Conservation (phyloP, 1,284 basidiomycete species). For the Veloporphyrellus conicus region DNA sequence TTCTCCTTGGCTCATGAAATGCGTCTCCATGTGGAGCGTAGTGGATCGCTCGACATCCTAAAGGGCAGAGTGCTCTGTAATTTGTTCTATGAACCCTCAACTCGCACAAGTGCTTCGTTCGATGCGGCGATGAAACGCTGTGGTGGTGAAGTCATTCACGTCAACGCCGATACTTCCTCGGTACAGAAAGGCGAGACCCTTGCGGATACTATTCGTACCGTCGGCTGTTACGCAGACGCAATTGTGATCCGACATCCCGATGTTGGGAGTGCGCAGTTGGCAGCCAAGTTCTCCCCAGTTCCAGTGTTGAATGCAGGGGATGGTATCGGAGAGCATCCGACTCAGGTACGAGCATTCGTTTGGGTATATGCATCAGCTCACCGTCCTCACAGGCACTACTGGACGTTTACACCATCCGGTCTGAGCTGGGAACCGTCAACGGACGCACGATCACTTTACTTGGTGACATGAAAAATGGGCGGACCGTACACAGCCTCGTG, state of each 20-base stretch:
- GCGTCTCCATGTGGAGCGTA: conserved; percentile 91
- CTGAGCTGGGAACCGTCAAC: conserved; percentile 96
- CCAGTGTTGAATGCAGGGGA: conserved; percentile 97
- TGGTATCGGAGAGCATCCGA: conserved; percentile 96
- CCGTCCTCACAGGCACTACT: conserved; percentile 64
- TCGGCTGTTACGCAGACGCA: conserved; percentile 95
- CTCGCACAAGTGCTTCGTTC: conserved; percentile 94
- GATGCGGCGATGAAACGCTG: conserved; percentile 99
- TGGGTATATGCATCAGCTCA: neutral
- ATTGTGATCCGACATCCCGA: conserved; percentile 94
- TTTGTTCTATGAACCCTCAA: conserved; percentile 98
- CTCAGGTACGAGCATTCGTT: conserved; percentile 57
- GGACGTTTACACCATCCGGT: conserved; percentile 96
- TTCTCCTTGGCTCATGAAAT: conserved; percentile 97
- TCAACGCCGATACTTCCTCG: conserved; percentile 80
- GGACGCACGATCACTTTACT: conserved; percentile 92
- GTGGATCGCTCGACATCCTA: conserved; percentile 84
- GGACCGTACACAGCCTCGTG: conserved; percentile 96
- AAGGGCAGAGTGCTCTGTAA: conserved; percentile 90
- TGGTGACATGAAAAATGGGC: conserved; percentile 97
- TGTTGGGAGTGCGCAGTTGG: conserved; percentile 85
- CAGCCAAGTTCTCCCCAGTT: conserved; percentile 92
- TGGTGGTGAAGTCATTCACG: conserved; percentile 89
- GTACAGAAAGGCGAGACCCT: conserved; percentile 94
- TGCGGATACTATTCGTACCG: conserved; percentile 89